Evolutionary conservation across 2,329 filamentous ascomycete genomes (phyloP), one percentile per base, ranked within the genome.

Genomic region (Cercospora janseana): DNA sequence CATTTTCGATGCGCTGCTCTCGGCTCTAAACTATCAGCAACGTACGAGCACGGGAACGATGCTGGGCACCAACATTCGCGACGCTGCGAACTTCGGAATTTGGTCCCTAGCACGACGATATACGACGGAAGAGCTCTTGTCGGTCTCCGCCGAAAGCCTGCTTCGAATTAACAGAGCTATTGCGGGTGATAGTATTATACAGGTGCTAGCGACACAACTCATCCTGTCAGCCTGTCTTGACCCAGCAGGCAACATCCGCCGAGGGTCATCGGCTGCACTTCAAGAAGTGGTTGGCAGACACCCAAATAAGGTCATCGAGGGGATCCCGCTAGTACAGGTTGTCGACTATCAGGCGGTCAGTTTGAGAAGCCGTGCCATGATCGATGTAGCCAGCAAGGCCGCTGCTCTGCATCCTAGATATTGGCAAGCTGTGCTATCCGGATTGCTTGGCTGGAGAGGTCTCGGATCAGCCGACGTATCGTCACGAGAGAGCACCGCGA

Each of bases 321-420:
- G 92, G 0, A 97, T 98, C 49, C 71, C 82, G 32, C 77, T 97
- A 2, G 89, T 97, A 0, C 93, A 97, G 65, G 79, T 81, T 2
- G 88, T 97, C 1, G 93, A 98, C 65, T 98, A 96, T 64, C 90
- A 95, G 66, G 82, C 88, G 28, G 90, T 98, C 15, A 92, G 93
- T 2, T 78, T 94, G n/a, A 80, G 92, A 18, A 85, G 87, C 12
- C 80, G 88, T 58, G 92, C 91, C 3, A 85, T 95, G 61, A 78
- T 83, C 31, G 81, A 91, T 38, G 88, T 97, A 8, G 83, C 88
- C 0, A 72, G 82, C 9, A 78, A 78, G 28, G 86, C 86, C 0
- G 81, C 87, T 0, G 73, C 71, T n/a, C 71, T 97, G 4, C 80
- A 83, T 23, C 10, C 44, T 1, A 64, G 73, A 1, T 88, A 87